phyloP scores from a whole-genome alignment of 805 yeast species.

The Candida koratica region DNA sequence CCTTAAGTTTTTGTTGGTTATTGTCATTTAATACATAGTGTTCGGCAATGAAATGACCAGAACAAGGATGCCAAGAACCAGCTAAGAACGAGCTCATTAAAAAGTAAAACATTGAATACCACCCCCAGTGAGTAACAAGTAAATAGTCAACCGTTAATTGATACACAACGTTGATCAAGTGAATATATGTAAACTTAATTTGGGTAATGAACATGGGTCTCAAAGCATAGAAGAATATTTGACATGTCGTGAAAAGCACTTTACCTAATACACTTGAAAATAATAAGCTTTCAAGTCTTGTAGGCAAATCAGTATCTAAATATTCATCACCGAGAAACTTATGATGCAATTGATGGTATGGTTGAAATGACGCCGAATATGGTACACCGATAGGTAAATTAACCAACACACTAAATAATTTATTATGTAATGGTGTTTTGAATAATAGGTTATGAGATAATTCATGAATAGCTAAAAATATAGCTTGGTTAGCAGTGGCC shows the following conservation, averaged over 20 bases:
- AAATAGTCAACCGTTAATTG: constrained; percentile 59
- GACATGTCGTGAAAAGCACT: constrained; percentile 86
- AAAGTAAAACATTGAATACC: constrained; percentile 61
- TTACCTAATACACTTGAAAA: constrained; percentile 79
- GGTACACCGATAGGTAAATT: constrained; percentile 90
- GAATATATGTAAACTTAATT: constrained; percentile 70
- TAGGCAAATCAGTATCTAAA: constrained; percentile 86
- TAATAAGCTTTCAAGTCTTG: constrained; percentile 67
- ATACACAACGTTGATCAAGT: constrained; percentile 58
- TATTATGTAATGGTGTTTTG: constrained; percentile 72
- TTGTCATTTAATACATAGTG: constrained; percentile 67
- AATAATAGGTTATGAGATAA: constrained; percentile 80
- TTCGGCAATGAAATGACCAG: constrained; percentile 95
- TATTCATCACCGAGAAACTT: constrained; percentile 82
- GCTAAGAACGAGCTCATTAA: constrained; percentile 78
- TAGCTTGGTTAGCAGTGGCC: constrained; percentile 80
- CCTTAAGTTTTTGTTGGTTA: constrained; percentile 38
- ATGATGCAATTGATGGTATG: constrained; percentile 89
- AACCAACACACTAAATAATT: constrained; percentile 69
- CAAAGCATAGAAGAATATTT: constrained; percentile 82
- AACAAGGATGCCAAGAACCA: constrained; percentile 89
- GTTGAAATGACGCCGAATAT: constrained; percentile 82
- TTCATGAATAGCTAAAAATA: constrained; percentile 86
- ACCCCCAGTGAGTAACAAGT: constrained; percentile 60
- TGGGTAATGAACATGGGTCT: constrained; percentile 85